These are phyloP conservation scores for Lagenidium giganteum DNA, from an alignment of 352 stramenopile genomes.

Conservation along the genomic window DNA sequence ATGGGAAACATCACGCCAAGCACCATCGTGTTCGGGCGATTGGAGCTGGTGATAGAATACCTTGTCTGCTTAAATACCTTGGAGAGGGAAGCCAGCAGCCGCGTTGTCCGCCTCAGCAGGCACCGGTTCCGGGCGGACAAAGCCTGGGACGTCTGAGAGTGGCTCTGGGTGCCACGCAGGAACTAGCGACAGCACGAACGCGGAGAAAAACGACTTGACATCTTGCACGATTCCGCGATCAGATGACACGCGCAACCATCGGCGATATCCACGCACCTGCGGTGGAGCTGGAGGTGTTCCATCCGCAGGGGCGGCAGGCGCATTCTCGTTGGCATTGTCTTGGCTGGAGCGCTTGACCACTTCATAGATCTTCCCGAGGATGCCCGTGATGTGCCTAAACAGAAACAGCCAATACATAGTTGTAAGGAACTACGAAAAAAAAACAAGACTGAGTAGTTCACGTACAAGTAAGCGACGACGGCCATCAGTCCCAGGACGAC, in stretches of 20 bases:
- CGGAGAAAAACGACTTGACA: slow-evolving; percentile 75
- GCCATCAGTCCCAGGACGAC: slow-evolving; percentile 70
- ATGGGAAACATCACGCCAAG: too few relatives aligned
- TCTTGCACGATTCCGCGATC: slow-evolving; percentile 70
- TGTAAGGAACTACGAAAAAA: background rate
- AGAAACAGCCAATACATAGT: background rate
- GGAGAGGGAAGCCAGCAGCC: slow-evolving; percentile 46
- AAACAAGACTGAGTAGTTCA: too few relatives aligned
- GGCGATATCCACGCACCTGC: too few relatives aligned
- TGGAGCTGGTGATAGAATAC: too few relatives aligned
- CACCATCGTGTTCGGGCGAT: too few relatives aligned
- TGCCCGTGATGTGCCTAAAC: slow-evolving; percentile 69
- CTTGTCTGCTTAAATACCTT: slow-evolving; percentile 56
- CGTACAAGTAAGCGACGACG: slow-evolving; percentile 68
- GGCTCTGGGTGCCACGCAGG: slow-evolving; percentile 75
- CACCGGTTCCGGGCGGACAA: slow-evolving; percentile 24
- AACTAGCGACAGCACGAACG: slow-evolving; percentile 68
- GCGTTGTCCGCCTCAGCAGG: slow-evolving; percentile 41
- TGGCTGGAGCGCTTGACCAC: slow-evolving; percentile 41
- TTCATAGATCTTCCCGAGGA: slow-evolving; percentile 78
- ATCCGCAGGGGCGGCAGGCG: slow-evolving; percentile 6
- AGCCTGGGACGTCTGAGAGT: slow-evolving; percentile 25
- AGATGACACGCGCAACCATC: slow-evolving; percentile 61
- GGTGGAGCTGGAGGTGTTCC: too few relatives aligned
- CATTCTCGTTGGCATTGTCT: slow-evolving; percentile 16